Base-by-base conservation (phyloP, 371 early-diverging fungal species). In the Rhizopus microsporus region DNA sequence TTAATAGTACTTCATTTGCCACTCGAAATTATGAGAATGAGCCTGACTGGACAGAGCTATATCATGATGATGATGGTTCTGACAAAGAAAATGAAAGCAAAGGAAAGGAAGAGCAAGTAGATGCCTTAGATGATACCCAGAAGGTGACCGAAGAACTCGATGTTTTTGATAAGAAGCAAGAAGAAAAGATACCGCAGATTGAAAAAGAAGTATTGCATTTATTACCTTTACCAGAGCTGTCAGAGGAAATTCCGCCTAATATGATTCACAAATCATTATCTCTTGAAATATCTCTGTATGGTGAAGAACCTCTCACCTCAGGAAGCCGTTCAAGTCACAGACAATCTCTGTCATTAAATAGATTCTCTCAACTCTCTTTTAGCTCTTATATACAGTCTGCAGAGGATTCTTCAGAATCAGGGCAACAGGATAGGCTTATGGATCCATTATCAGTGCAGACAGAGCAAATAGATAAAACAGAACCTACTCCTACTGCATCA, bases 11-110 rank as follows among this genome's bases (percentile, higher is more conserved):
- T 31, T 17, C 46, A n/a, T 45, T 43, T 32, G 37, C 38, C 17
- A 17, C 44, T 43, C 44, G 44, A 23, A 60, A 49, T 15, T 67
- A 67, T 56, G 62, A 51, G 13, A 34, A 61, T 47, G 62, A 62
- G 13, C 55, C 67, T 47, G 62, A 62, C 39, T 61, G 61, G 61
- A 67, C 67, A 48, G 67, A 67, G 9, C 17, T 59, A n/a, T 37
- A 67, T n/a, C 16, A 56, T 15, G 60, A 59, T 2, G 56, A 55
- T 15, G 51, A 48, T 30, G 44, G 50, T 2, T 45, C 7, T 37
- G 13, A 37, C 6, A 13, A 54, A n/a, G 16, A 42, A 10, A 17
- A 39, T 38, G 12, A 30, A 4, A 4, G 13, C 7, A 8, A 29
- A 48, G 30, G 29, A 47, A 8, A 47, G 7, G 9, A 48, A 31